Base-by-base conservation (phyloP, 345 rosid genomes). In the Brassica cretica region DNA sequence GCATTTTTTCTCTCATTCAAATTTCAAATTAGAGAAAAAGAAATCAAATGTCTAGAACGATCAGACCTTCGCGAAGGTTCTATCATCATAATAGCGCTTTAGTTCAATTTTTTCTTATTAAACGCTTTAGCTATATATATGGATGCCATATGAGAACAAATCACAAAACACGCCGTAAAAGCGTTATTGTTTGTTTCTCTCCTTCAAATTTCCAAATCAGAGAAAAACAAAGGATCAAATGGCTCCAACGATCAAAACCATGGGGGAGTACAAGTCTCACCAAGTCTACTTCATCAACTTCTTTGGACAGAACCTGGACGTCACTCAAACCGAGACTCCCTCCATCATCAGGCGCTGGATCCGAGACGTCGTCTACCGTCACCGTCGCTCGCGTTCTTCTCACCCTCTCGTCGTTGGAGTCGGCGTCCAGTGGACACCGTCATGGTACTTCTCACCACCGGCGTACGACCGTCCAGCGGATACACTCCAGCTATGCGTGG, bases 401-500 rank as follows among this genome's bases (percentile, higher is more conserved):
- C 70, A 14, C 8, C 63, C 62, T 41, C 80, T 75, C 32, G 77
- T 82, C 63, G 82, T 84, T 8, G 82, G 87, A 11, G 15, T 84
- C 58, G 82, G 83, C 5, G 85, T 82, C 6, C 78, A 70, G 6
- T 79, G 87, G 87, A 27, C 15, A 46, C 75, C 79, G 5, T 3
- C 61, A 8, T 56, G 27, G 25, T 18, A 56, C 21, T 56, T 56
- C 61, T 6, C 10, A 6, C 25, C 11, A 1, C 65, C 37, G 18
- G 65, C 8, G 7, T 6, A 25, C 44, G 61, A 37, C 49, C 55
- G 51, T 25, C 16, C 53, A 0, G 82, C 82, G 1, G 73, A 76
- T 7, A 82, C 85, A n/a, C 78, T 84, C 51, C 87, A 77, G 76
- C 27, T 81, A 18, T 82, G 85, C 72, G 79, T 79, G 2, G 85